Evolutionary conservation across 208 protist genomes (phyloP), one percentile per base, ranked within the genome.

Genomic region (Trypanosoma avium): DNA sequence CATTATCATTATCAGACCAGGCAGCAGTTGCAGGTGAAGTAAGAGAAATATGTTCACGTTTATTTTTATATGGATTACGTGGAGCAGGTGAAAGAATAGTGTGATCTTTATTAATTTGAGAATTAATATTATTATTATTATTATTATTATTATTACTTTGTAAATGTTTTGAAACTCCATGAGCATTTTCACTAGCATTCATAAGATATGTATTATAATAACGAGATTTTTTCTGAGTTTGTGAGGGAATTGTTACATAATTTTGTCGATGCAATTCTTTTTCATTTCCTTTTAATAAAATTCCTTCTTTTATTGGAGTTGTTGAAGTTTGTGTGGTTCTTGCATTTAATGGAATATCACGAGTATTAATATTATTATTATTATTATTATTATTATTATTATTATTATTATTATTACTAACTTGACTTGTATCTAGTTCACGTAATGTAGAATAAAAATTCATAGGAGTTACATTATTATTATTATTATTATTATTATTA

Each of bases 141-240:
- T 27, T 32, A 10, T 40, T 21, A 26, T 12, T 12, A 7, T 27
- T 60, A 2, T 36, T 58, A 15, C 53, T 9, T 4, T 26, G 19
- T 19, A 12, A 3, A n/a, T n/a, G 10, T 47, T 12, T 19, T 24
- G 17, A 24, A 24, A 13, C 29, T 22, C 29, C 22, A 32, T 19
- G 4, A 26, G 3, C 27, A 24, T 15, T 3, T 47, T 60, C 47
- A 27, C 36, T 30, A 3, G 36, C 22, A 21, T 60, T 36, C 33
- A 47, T 3, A 32, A 60, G 9, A 17, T 47, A 60, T n/a, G 32
- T n/a, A 27, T 60, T 27, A 27, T 60, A 60, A 27, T 60, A 60
- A 8, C 54, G 54, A 8, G 19, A 21, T 27, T 26, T 26, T 27
- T 26, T 26, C 7, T 50, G 10, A 9, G 46, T 3, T 26, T 50